Conservation (phyloP, 345 rosid genomes). For the Xanthoceras sorbifolium region DNA sequence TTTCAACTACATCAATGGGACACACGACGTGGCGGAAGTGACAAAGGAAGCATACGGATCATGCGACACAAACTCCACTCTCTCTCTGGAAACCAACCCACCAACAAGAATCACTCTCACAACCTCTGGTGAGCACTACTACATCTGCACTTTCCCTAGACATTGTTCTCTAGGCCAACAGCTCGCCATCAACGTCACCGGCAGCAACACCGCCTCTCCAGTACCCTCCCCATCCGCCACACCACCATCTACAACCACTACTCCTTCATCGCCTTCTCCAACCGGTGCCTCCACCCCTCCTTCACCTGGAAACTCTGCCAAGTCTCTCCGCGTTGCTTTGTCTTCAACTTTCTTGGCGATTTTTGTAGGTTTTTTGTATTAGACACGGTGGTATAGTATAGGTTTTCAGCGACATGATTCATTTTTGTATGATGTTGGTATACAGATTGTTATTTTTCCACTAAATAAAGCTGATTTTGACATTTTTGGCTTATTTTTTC, state of each 20-base stretch:
- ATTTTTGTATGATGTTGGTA: constrained; percentile 24
- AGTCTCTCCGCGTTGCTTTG: constrained; percentile 34
- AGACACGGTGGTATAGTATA: constrained; percentile 14
- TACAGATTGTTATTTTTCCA: constrained; percentile 12
- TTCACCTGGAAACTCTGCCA: constrained; percentile 40
- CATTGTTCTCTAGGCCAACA: constrained; percentile 42
- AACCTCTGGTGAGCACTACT: constrained; percentile 44
- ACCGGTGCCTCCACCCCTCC: constrained; percentile 30
- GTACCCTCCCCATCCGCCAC: not conserved
- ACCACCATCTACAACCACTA: constrained; percentile 8
- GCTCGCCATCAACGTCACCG: constrained; percentile 28
- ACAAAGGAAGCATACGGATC: constrained; percentile 31
- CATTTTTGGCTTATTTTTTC: not conserved
- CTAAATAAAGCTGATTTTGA: constrained; percentile 13
- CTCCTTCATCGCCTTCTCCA: constrained; percentile 35
- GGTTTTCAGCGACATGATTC: constrained; percentile 19
- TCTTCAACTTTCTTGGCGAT: constrained; percentile 31
- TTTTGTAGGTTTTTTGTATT: constrained; percentile 38
- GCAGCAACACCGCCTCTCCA: not conserved
- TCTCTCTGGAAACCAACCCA: constrained; percentile 18
- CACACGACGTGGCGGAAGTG: constrained; percentile 43
- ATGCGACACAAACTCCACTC: constrained; percentile 28
- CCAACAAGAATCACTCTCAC: constrained; percentile 42
- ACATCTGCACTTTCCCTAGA: constrained; percentile 27
- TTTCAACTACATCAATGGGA: constrained; percentile 27